Percentiles rank a stretch among this genome's conserved stretches.
These are phyloP conservation scores for Trichophyton benhamiae DNA, from an alignment of 2,329 filamentous ascomycete genomes.

Conservation along the genomic window DNA sequence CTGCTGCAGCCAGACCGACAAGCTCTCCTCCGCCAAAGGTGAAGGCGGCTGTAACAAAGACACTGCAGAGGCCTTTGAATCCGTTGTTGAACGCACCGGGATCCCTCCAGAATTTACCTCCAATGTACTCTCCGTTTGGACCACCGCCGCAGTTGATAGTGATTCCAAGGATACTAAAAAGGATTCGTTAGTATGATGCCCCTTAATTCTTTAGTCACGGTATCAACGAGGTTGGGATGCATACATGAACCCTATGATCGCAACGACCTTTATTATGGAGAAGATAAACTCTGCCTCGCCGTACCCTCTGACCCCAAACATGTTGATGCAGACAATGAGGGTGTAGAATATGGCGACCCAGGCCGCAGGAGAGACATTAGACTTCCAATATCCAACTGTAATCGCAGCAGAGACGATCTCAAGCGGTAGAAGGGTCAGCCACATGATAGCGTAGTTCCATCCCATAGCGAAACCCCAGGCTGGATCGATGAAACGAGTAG, in stretches of 20 bases:
- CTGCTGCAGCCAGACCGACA: slow-evolving; percentile 48
- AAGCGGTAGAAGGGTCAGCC: slow-evolving; percentile 70
- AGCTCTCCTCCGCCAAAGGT: slow-evolving; percentile 52
- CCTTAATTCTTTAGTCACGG: not conserved
- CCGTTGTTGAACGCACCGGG: slow-evolving; percentile 66
- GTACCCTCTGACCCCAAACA: slow-evolving; percentile 79
- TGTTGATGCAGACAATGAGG: slow-evolving; percentile 66
- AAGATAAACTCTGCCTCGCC: slow-evolving; percentile 85
- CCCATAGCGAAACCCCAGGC: slow-evolving; percentile 94
- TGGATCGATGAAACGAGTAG: slow-evolving; percentile 81
- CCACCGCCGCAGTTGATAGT: slow-evolving; percentile 75
- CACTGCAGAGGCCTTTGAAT: slow-evolving; percentile 52
- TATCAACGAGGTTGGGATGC: slow-evolving; percentile 20
- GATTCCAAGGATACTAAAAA: slow-evolving; percentile 61
- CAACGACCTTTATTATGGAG: slow-evolving; percentile 71
- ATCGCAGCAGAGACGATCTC: slow-evolving; percentile 81
- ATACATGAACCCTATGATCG: slow-evolving; percentile 79
- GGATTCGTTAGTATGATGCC: slow-evolving; percentile 9
- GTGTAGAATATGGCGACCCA: slow-evolving; percentile 75
- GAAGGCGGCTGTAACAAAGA: slow-evolving; percentile 53
- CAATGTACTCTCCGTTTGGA: slow-evolving; percentile 62
- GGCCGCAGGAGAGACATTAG: slow-evolving; percentile 51
- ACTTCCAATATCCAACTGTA: slow-evolving; percentile 70
- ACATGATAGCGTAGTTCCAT: slow-evolving; percentile 86
- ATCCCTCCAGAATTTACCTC: slow-evolving; percentile 60